Evolutionary conservation across 305 asterid genomes (phyloP).

Genomic region (Solanum hybrid): DNA sequence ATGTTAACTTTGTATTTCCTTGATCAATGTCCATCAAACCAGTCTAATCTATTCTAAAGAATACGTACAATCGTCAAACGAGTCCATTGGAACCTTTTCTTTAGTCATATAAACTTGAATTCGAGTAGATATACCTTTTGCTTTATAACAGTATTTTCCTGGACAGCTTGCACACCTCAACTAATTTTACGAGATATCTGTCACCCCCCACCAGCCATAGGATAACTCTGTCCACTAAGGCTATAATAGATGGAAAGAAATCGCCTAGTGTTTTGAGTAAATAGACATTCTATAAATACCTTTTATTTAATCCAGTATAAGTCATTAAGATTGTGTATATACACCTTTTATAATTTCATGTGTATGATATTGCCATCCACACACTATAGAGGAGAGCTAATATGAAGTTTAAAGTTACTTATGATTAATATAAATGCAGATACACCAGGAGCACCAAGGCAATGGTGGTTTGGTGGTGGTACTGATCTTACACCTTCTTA

Average conservation of each 20-base stretch:
- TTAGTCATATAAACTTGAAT: not conserved
- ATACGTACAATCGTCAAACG: not conserved
- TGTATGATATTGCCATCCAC: not conserved
- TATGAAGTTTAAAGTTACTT: constrained; percentile 3
- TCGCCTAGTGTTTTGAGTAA: not conserved
- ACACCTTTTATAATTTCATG: not conserved
- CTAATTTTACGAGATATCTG: not conserved
- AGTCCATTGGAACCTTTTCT: not conserved
- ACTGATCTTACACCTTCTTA: constrained; percentile 93
- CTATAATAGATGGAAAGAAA: no score
- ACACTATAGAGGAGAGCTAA: not conserved
- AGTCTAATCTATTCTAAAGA: not conserved
- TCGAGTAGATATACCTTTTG: not conserved
- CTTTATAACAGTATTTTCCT: not conserved
- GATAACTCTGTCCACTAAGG: no score
- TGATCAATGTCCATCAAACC: not conserved
- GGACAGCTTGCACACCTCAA: not conserved
- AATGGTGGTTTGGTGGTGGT: constrained; percentile 99
- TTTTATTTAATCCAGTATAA: not conserved
- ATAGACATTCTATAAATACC: not conserved
- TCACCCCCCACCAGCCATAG: not conserved
- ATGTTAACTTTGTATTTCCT: not conserved
- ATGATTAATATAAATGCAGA: constrained; percentile 34
- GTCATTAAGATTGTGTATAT: not conserved
- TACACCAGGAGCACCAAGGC: constrained; percentile 86